phyloP scores from a whole-genome alignment of 164 flowering plant species.

The Tetracentron sinense region DNA sequence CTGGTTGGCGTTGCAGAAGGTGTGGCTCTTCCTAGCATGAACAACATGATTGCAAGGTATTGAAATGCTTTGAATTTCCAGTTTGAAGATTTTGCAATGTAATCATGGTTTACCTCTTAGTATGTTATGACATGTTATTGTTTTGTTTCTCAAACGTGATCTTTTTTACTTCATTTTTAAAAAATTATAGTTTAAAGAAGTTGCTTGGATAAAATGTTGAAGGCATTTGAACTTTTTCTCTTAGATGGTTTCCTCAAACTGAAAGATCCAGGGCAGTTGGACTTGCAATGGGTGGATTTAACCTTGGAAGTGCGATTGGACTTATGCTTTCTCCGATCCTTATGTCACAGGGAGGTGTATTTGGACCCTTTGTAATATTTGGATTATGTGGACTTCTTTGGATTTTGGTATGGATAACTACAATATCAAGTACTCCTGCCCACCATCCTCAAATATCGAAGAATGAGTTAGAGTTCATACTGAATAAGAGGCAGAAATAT shows the following conservation, averaged over 20 bases:
- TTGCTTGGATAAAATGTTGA: slow-evolving; percentile 13
- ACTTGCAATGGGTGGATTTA: slow-evolving; percentile 95
- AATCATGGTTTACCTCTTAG: neutral
- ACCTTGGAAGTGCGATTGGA: slow-evolving; percentile 84
- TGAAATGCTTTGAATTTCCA: neutral
- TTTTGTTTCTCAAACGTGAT: neutral
- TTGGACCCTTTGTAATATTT: slow-evolving; percentile 96
- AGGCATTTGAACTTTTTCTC: slow-evolving; percentile 21
- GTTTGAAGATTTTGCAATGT: neutral
- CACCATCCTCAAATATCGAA: slow-evolving; percentile 73
- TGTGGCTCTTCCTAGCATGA: slow-evolving; percentile 98
- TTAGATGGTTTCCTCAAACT: slow-evolving; percentile 92
- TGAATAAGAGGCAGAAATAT: slow-evolving; percentile 25
- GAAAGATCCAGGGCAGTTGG: slow-evolving; percentile 94
- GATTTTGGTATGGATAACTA: slow-evolving; percentile 94
- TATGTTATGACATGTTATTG: neutral
- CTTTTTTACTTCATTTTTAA: slow-evolving; percentile 1
- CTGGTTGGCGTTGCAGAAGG: slow-evolving; percentile 94
- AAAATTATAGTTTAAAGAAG: slow-evolving; percentile 11
- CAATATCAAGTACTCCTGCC: slow-evolving; percentile 72
- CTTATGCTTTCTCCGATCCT: slow-evolving; percentile 88
- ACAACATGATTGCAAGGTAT: slow-evolving; percentile 93
- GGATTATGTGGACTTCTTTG: slow-evolving; percentile 91
- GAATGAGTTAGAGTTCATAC: slow-evolving; percentile 69
- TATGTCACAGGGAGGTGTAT: slow-evolving; percentile 85